Evolutionary conservation across 1,284 basidiomycete species (phyloP).

Genomic region (Chalciporus piperatoides): DNA sequence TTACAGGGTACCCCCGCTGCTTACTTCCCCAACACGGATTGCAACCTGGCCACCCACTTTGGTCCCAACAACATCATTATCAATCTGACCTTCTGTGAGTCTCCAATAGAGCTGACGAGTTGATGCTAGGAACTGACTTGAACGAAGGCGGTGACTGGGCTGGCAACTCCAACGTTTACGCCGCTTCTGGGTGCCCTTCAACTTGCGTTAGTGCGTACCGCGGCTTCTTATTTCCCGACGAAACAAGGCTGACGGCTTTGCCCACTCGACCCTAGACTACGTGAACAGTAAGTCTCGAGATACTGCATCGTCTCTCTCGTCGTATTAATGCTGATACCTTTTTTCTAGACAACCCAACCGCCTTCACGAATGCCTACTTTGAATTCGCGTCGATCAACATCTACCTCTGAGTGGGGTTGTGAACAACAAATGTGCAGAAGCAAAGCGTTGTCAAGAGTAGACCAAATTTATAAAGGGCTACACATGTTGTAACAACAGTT

Average conservation of each 20-base stretch:
- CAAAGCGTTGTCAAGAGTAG: background rate
- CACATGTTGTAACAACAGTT: background rate
- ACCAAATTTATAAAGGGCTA: background rate
- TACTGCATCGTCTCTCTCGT: background rate
- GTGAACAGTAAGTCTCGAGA: slow-evolving; percentile 30
- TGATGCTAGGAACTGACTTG: background rate
- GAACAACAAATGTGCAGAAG: background rate
- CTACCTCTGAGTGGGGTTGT: slow-evolving; percentile 24
- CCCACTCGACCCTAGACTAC: slow-evolving; percentile 18
- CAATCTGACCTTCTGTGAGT: slow-evolving; percentile 39
- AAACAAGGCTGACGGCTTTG: background rate
- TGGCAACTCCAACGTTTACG: slow-evolving; percentile 32
- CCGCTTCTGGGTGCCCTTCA: slow-evolving; percentile 35
- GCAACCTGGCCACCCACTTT: slow-evolving; percentile 37
- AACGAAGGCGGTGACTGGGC: slow-evolving; percentile 43
- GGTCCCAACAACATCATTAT: slow-evolving; percentile 41
- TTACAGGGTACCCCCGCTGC: slow-evolving; percentile 37
- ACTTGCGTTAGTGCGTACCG: slow-evolving; percentile 29
- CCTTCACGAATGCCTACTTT: slow-evolving; percentile 52
- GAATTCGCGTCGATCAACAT: slow-evolving; percentile 42
- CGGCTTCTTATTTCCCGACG: slow-evolving; percentile 29
- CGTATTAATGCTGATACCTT: background rate
- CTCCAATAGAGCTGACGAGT: background rate
- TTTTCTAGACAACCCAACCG: slow-evolving; percentile 41
- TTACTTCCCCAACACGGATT: slow-evolving; percentile 37